Base-by-base conservation (phyloP, 2,329 filamentous ascomycete species). In the Neofusicoccum umdonicola region DNA sequence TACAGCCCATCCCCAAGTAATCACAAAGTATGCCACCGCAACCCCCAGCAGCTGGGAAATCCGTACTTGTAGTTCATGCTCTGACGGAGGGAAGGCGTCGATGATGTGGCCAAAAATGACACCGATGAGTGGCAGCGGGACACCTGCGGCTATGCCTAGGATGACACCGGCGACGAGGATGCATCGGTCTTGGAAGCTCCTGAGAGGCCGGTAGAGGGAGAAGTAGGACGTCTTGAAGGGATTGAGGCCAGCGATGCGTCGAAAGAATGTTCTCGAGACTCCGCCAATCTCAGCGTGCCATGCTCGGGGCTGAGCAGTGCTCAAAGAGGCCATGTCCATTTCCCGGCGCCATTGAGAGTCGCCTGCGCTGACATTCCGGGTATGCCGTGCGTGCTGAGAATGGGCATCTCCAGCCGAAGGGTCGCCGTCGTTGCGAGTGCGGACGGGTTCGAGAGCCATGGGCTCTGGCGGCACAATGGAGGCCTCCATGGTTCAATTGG, bases 221-320 rank as follows among this genome's bases (percentile, higher is more conserved):
- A 83, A 76, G 68, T 84, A 85, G 8, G 81, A 82, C n/a, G 77
- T 78, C 66, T 77, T 78, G 71, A 82, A 80, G 1, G 79, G 77
- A 64, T 82, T 79, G 42, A 78, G 66, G 12, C 78, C 78, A 35
- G 81, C 67, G 3, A 81, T 71, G 66, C 80, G 76, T 34, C 73
- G 72, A 39, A 77, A 69, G 65, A 76, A 73, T 34, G 70, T 73
- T 56, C 72, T 70, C 47, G 73, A 72, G 51, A 77, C 69, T 15
- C 69, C 67, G 45, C 71, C 69, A 15, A 75, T 67, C 51, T 72
- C 70, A 13, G 69, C 65, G 45, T 73, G 73, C 64, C 71, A 76
- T 42, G 72, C 69, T 56, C 72, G 75, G 5, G 68, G 67, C 54
- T 76, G 74, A 9, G 74, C 73, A 6, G 73, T 74, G 48, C 70